Evolutionary conservation across 2,329 filamentous ascomycete genomes (phyloP).

Genomic region (Cladosporium colombiae): DNA sequence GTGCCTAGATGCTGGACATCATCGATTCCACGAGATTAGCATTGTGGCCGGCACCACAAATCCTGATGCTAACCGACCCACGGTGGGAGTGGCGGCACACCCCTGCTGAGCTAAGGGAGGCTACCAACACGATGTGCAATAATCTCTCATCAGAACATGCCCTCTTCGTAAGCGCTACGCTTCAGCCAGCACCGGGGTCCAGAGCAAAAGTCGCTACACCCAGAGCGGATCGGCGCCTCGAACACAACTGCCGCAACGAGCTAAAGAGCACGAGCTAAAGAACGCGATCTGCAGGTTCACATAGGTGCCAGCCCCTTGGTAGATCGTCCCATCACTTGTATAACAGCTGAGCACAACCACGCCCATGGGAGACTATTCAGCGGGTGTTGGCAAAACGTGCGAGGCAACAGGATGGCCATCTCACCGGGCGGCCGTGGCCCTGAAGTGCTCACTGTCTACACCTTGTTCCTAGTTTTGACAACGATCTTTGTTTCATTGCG

Average conservation of each 20-base stretch:
- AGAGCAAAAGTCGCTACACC: neutral
- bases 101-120: neutral
- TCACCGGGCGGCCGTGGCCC: conserved; percentile 20
- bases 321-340: neutral
- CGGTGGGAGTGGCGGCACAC: neutral
- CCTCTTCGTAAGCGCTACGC: neutral
- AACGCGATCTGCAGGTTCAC: neutral
- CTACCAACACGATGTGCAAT: neutral
- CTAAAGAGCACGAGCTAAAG: neutral
- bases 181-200: neutral
- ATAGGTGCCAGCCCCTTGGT: neutral
- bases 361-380: neutral
- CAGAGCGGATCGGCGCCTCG: neutral
- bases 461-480: conserved; percentile 21
- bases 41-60: neutral
- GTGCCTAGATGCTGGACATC: no score
- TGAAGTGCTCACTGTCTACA: conserved; percentile 21
- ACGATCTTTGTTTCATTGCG: conserved; percentile 21
- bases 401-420: conserved; percentile 13
- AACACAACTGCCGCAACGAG: neutral
- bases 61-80: neutral
- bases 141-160: neutral
- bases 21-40: no score
- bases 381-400: neutral
- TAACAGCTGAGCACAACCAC: neutral